Percentiles rank a stretch among this genome's conserved stretches.
Evolutionary conservation across 176 grass and related monocot species (phyloP).

Genomic region (Tillandsia fasciculata): DNA sequence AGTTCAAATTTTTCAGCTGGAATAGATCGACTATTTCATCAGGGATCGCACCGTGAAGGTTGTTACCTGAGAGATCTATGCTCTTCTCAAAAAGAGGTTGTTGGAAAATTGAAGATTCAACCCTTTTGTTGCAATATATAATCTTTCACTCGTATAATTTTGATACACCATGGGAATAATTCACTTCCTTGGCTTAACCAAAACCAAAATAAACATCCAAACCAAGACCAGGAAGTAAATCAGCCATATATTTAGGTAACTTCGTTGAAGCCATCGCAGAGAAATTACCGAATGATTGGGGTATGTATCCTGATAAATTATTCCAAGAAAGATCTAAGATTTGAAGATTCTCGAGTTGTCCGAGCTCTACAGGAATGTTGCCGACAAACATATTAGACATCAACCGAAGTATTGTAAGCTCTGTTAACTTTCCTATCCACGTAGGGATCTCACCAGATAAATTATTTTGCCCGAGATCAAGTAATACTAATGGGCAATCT

Average conservation of each 20-base stretch:
- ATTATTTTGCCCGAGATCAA: slow-evolving; percentile 28
- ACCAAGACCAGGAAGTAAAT: too few species aligned
- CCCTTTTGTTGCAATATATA: slow-evolving; percentile 22
- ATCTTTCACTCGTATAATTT: background rate
- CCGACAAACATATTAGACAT: slow-evolving; percentile 32
- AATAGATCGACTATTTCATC: slow-evolving; percentile 7
- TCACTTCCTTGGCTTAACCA: too few species aligned
- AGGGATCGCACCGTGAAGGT: slow-evolving; percentile 18
- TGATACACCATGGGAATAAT: background rate
- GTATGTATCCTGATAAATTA: slow-evolving; percentile 25
- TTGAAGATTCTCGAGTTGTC: slow-evolving; percentile 12
- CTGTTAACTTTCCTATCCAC: slow-evolving; percentile 24
- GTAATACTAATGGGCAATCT: background rate
- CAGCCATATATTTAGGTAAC: background rate
- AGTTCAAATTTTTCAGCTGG: slow-evolving; percentile 16
- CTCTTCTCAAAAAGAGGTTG: background rate
- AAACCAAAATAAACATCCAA: too few species aligned
- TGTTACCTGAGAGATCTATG: slow-evolving; percentile 33
- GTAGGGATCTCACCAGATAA: slow-evolving; percentile 28
- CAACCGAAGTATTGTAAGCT: slow-evolving; percentile 7
- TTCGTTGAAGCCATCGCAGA: background rate
- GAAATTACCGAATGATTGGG: slow-evolving; percentile 12
- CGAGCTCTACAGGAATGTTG: slow-evolving; percentile 5
- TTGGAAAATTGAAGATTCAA: background rate
- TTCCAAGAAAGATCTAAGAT: slow-evolving; percentile 25